phyloP scores from a whole-genome alignment of 257 asterid genomes.

The Asclepias syriaca region DNA sequence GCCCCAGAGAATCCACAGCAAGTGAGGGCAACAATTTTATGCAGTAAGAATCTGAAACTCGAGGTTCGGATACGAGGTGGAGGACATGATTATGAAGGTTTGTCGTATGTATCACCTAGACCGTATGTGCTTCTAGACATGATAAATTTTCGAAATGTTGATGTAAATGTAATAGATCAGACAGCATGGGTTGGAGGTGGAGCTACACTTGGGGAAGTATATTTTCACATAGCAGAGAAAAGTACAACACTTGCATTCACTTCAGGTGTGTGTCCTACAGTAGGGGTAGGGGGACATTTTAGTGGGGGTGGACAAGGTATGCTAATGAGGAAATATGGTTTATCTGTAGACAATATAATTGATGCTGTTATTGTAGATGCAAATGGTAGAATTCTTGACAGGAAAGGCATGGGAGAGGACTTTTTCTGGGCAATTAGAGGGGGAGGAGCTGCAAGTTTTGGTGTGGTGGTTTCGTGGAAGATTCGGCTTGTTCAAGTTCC shows the following conservation, averaged over 20 bases:
- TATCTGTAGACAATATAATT: slow-evolving; percentile 33
- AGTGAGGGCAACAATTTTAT: slow-evolving; percentile 34
- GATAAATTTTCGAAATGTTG: slow-evolving; percentile 28
- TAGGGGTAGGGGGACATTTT: slow-evolving; percentile 57
- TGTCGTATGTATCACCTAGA: slow-evolving; percentile 30
- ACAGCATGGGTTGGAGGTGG: slow-evolving; percentile 60
- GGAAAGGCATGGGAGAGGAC: slow-evolving; percentile 56
- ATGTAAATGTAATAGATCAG: slow-evolving; percentile 26
- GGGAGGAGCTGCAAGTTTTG: slow-evolving; percentile 66
- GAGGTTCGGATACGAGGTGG: slow-evolving; percentile 48
- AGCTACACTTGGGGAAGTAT: slow-evolving; percentile 50
- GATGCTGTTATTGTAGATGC: slow-evolving; percentile 44
- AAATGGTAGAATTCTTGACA: slow-evolving; percentile 31
- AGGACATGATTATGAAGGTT: slow-evolving; percentile 65
- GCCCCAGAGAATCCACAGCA: slow-evolving; percentile 34
- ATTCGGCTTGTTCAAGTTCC: slow-evolving; percentile 42
- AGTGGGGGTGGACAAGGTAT: slow-evolving; percentile 65
- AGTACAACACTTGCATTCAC: slow-evolving; percentile 44
- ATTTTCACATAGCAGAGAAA: slow-evolving; percentile 33
- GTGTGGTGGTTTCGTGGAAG: slow-evolving; percentile 48
- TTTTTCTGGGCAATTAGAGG: slow-evolving; percentile 64
- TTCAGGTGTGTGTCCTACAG: slow-evolving; percentile 50
- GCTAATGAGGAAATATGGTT: slow-evolving; percentile 44
- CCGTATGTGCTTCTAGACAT: slow-evolving; percentile 44
- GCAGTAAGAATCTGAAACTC: slow-evolving; percentile 26